phyloP scores from a whole-genome alignment of 2,329 filamentous ascomycete genomes.

The Xylariales sp. region DNA sequence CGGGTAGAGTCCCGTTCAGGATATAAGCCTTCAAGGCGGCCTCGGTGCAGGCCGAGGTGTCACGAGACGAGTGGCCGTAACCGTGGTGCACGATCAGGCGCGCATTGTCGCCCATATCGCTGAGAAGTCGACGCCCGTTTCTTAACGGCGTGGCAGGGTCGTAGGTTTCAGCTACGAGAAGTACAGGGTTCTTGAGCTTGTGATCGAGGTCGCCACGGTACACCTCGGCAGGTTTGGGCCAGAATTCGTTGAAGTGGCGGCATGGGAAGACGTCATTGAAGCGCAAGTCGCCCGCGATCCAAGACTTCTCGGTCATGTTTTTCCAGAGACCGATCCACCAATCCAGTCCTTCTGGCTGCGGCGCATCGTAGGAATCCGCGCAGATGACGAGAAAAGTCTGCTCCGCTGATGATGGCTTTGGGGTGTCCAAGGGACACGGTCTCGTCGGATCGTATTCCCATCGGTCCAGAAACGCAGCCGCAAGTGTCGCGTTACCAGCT shows the following conservation, averaged over 20 bases:
- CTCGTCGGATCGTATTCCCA: constrained; percentile 39
- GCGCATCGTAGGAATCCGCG: constrained; percentile 40
- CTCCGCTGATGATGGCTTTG: constrained; percentile 31
- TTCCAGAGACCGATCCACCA: constrained; percentile 43
- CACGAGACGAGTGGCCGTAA: constrained; percentile 43
- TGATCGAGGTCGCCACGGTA: constrained; percentile 41
- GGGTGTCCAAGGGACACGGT: constrained; percentile 20
- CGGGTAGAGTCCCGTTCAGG: constrained; percentile 33
- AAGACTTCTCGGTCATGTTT: constrained; percentile 40
- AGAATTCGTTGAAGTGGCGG: constrained; percentile 38
- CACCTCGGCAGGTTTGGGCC: constrained; percentile 41
- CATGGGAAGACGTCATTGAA: constrained; percentile 42
- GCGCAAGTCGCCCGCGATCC: constrained; percentile 43
- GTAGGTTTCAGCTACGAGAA: constrained; percentile 44
- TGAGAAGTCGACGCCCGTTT: constrained; percentile 38
- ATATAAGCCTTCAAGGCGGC: constrained; percentile 34
- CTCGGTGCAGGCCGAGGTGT: constrained; percentile 41
- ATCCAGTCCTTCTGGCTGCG: constrained; percentile 30
- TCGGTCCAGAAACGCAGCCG: constrained; percentile 31
- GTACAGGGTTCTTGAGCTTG: constrained; percentile 36
- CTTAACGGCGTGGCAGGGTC: constrained; percentile 46
- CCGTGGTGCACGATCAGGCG: constrained; percentile 43
- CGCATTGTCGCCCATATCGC: constrained; percentile 43
- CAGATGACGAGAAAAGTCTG: constrained; percentile 38
- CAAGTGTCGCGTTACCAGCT: constrained; percentile 37